phyloP scores from a whole-genome alignment of 306 rosid genomes.

The Sesbania bispinosa region DNA sequence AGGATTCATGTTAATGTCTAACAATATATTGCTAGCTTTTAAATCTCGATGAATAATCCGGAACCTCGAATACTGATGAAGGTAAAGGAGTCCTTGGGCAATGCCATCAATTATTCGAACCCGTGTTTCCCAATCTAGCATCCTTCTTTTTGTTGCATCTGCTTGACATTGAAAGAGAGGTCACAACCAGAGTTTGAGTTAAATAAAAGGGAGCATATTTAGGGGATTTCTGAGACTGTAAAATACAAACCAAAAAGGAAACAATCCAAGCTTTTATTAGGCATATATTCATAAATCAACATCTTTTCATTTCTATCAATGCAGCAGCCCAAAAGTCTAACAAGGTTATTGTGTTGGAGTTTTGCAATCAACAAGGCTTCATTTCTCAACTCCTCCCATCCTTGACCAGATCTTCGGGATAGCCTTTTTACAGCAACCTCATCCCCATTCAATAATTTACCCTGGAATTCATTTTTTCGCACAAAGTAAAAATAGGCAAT shows the following conservation, averaged over 20 bases:
- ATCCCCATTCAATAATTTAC: constrained; percentile 10
- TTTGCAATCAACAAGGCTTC: constrained; percentile 31
- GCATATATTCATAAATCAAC: too few relatives aligned
- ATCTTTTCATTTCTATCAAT: constrained; percentile 23
- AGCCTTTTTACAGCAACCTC: constrained; percentile 34
- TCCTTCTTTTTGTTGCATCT: constrained; percentile 3
- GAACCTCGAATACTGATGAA: too few relatives aligned
- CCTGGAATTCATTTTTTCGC: not conserved
- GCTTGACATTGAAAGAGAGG: not conserved
- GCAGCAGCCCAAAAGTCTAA: constrained; percentile 36
- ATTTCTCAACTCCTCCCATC: constrained; percentile 34
- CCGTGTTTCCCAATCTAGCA: constrained; percentile 22
- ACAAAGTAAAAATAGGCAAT: not conserved
- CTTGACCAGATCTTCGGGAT: constrained; percentile 32
- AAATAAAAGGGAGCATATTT: not conserved
- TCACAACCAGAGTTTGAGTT: not conserved
- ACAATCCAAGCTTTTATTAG: constrained; percentile 36
- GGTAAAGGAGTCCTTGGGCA: too few relatives aligned
- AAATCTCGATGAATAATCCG: too few relatives aligned
- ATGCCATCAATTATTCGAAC: too few relatives aligned
- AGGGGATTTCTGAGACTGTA: not conserved
- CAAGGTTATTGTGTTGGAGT: constrained; percentile 36
- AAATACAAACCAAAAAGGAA: constrained; percentile 22
- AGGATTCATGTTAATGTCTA: constrained; percentile 21
- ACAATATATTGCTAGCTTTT: too few relatives aligned